Evolutionary conservation across 352 stramenopile species (phyloP).

Genomic region (Peronospora tabacina): DNA sequence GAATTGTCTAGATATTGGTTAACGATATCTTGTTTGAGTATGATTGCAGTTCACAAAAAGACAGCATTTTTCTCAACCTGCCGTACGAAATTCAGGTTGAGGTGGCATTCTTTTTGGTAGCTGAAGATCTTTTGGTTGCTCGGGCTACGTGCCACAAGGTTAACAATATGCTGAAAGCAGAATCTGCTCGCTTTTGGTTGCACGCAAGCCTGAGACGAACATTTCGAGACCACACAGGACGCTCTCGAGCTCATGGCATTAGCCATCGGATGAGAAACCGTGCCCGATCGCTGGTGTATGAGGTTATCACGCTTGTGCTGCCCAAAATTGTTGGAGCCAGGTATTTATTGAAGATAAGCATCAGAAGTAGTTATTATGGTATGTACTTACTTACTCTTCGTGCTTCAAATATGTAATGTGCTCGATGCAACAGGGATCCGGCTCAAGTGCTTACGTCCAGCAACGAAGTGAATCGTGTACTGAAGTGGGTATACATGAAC

Average conservation of each 20-base stretch:
- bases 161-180: constrained; percentile 75
- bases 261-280: constrained; percentile 41
- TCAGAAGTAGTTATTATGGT: not conserved
- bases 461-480: constrained; percentile 55
- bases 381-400: constrained; percentile 3
- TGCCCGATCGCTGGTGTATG: constrained; percentile 68
- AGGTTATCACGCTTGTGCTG: constrained; percentile 66
- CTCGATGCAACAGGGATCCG: constrained; percentile 40
- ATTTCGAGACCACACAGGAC: constrained; percentile 44
- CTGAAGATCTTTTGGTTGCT: constrained; percentile 70
- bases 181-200: constrained; percentile 80
- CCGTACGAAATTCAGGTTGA: constrained; percentile 81
- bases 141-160: constrained; percentile 72
- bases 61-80: constrained; percentile 56
- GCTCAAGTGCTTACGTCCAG: constrained; percentile 58
- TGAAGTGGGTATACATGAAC: constrained; percentile 87
- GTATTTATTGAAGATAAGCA: constrained; percentile 7
- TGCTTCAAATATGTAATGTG: not conserved
- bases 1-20: not conserved
- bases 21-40: constrained; percentile 1
- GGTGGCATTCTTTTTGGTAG: constrained; percentile 58
- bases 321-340: constrained; percentile 67
- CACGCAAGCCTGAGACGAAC: constrained; percentile 70
- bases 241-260: constrained; percentile 42
- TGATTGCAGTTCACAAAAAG: constrained; percentile 44